A percentile compares a stretch with the other conserved stretches of the same genome.
Conservation (phyloP, 495 filamentous ascomycete genomes). For the Penicillium paxilli region DNA sequence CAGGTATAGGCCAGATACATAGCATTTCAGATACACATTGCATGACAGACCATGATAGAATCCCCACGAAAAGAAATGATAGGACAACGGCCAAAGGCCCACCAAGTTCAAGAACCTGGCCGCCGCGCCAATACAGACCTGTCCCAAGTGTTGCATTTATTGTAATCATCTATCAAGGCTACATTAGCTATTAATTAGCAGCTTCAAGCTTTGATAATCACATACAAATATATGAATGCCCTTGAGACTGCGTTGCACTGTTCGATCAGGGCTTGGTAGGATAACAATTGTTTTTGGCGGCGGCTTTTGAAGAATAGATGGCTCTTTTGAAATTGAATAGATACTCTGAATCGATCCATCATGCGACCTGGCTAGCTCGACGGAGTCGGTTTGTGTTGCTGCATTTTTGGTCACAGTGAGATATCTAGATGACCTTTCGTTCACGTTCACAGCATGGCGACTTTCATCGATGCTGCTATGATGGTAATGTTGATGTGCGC, state of each 20-base stretch:
- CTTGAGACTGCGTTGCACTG: slow-evolving; percentile 25
- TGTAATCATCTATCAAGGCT: slow-evolving; percentile 38
- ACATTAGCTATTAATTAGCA: background rate
- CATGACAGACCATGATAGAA: slow-evolving; percentile 44
- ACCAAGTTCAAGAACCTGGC: slow-evolving; percentile 40
- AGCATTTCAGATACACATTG: slow-evolving; percentile 51
- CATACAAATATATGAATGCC: slow-evolving; percentile 48
- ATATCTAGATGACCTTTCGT: background rate
- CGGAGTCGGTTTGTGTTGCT: no score
- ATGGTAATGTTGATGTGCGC: no score
- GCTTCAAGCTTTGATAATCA: no score
- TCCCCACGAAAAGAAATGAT: slow-evolving; percentile 41
- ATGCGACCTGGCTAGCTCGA: no score
- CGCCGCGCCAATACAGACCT: slow-evolving; percentile 48
- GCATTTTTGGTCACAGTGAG: no score
- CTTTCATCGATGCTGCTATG: background rate
- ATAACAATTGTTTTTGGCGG: background rate
- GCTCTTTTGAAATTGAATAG: background rate
- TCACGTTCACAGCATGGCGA: background rate
- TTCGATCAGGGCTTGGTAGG: background rate
- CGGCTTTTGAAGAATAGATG: background rate
- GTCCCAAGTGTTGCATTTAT: slow-evolving; percentile 47
- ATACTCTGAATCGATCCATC: background rate
- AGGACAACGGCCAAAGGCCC: slow-evolving; percentile 45
- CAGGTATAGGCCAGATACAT: slow-evolving; percentile 48